Evolutionary conservation across 257 asterid species (phyloP).

Genomic region (Gentiana dahurica): DNA sequence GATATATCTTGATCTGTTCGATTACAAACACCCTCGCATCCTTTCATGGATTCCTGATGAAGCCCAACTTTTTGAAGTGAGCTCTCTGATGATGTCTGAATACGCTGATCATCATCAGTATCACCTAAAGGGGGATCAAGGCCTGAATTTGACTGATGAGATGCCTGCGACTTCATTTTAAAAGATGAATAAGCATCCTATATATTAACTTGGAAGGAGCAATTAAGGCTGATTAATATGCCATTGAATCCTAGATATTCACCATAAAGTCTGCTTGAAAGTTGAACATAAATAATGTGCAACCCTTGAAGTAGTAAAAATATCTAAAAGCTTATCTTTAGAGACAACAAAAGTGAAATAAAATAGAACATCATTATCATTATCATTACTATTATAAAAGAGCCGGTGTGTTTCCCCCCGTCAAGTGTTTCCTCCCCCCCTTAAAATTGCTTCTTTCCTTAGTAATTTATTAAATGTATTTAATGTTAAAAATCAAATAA

Average conservation of each 20-base stretch:
- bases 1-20: conserved; percentile 20
- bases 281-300: too few species aligned
- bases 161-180: conserved; percentile 33
- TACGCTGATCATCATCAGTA: conserved; percentile 23
- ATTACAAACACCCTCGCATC: conserved; percentile 13
- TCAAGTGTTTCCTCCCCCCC: too few species aligned
- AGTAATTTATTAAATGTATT: too few species aligned
- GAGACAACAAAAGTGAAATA: too few species aligned
- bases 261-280: neutral
- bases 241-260: conserved; percentile 1
- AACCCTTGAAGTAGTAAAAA: too few species aligned
- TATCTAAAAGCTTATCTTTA: too few species aligned
- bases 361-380: too few species aligned
- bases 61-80: conserved; percentile 23
- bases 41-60: conserved; percentile 26
- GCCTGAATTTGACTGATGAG: conserved; percentile 31
- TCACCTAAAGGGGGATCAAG: conserved; percentile 32
- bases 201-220: neutral
- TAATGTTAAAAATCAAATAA: too few species aligned
- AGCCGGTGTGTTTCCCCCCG: too few species aligned
- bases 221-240: neutral
- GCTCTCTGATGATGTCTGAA: conserved; percentile 18
- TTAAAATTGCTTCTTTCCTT: too few species aligned
- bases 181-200: neutral
- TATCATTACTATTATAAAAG: too few species aligned